Base-by-base conservation (phyloP, 768 basidiomycete species). In the Mycena epipterygia region DNA sequence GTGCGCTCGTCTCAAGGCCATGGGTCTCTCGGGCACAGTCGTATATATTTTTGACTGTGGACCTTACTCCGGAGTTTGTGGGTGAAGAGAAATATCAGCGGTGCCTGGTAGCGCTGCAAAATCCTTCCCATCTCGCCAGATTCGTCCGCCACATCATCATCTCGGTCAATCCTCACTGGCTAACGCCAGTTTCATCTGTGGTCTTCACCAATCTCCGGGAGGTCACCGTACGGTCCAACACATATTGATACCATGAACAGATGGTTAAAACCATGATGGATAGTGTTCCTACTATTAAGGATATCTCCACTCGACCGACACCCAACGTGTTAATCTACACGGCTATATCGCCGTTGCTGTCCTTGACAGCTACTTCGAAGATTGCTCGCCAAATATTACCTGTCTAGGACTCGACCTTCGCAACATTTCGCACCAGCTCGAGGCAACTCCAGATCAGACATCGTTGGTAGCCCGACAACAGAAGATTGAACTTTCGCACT, bases 121-220 rank as follows among this genome's bases (percentile, higher is more conserved):
- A 35, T 19, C 23, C 21, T 25, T 49, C 61, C 21, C 48, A 52
- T 41, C 48, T 63, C 25, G 19, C 37, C 5, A 48, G 27, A 19
- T 52, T 63, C 48, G 61, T 62, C 16, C 58, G 60, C 60, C 60
- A 62, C 35, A 37, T 63, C 27, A 51, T n/a, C 9, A 16, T 51
- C n/a, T 52, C 61, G 5, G 27, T 35, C 33, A 52, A 49, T 14
- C 16, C 16, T 14, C 48, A 39, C 23, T 21, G 61, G 37, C 48
- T 63, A 13, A 13, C 48, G 2, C 49, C 49, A 21, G 48, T 52
- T 21, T 27, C 49, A 49, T 52, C 35, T 19, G 29, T 51, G 13
- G 0, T 33, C 13, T 61, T 61, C 14, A 35, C 61, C 14, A 63
- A 25, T 19, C 35, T 63, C 27, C 61, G 35, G 27, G 61, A 63